Evolutionary conservation across 148 eudicot species (phyloP).

Genomic region (Amaranthus hypochondriacus): DNA sequence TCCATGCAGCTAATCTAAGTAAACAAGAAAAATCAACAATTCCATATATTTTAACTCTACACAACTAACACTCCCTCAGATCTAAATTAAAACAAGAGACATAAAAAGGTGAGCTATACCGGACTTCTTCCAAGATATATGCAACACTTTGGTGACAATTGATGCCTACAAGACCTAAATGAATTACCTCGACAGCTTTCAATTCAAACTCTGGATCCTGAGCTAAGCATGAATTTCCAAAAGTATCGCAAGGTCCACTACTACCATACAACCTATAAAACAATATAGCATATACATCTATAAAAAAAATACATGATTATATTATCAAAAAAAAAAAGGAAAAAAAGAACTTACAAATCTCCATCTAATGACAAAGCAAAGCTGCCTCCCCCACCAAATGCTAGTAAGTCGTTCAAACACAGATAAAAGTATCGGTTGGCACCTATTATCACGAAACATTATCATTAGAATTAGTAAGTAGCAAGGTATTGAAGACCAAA

Average conservation of each 20-base stretch:
- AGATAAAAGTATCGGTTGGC: conserved; percentile 76
- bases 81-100: no score
- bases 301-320: background rate
- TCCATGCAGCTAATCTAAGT: no score
- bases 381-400: conserved; percentile 86
- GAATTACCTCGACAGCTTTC: conserved; percentile 84
- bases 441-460: conserved; percentile 35
- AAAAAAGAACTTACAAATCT: conserved; percentile 65
- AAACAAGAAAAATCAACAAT: no score
- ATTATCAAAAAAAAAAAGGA: background rate
- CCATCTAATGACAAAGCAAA: conserved; percentile 75
- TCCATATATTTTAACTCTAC: no score
- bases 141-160: background rate
- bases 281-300: conserved; percentile 1
- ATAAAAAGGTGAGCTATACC: no score
- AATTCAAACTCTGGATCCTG: conserved; percentile 69
- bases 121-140: no score
- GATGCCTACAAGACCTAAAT: background rate
- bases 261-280: conserved; percentile 63
- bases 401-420: conserved; percentile 73
- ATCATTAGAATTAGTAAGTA: conserved; percentile 17
- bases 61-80: no score
- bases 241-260: conserved; percentile 94
- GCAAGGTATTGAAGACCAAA: background rate
- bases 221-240: conserved; percentile 79